These are phyloP conservation scores for Gryganskiella cystojenkinii DNA, from an alignment of 192 early-diverging fungal genomes.

Conservation along the genomic window DNA sequence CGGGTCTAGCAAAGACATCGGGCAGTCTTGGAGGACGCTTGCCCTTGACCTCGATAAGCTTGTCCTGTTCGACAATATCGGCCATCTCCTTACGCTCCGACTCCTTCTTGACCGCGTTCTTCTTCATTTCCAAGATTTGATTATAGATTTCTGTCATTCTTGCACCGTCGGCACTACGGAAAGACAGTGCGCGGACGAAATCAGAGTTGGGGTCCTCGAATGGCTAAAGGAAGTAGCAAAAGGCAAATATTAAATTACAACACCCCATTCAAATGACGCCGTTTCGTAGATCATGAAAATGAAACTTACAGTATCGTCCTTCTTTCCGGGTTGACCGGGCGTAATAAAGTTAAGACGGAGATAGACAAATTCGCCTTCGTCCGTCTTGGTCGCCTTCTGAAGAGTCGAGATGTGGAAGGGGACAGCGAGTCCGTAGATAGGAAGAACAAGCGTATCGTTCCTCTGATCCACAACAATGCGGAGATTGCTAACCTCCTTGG, in stretches of 20 bases:
- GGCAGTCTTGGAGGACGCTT: conserved; percentile 76
- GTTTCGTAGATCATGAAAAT: no score
- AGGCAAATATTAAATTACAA: background rate
- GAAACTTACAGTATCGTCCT: conserved; percentile 75
- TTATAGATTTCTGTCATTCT: conserved; percentile 88
- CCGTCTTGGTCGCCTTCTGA: conserved; percentile 93
- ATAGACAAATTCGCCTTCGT: conserved; percentile 91
- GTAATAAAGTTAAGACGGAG: conserved; percentile 96
- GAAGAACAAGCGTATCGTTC: conserved; percentile 90
- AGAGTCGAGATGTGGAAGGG: conserved; percentile 98
- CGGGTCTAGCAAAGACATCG: conserved; percentile 95
- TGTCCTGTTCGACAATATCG: conserved; percentile 95
- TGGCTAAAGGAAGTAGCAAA: conserved; percentile 54
- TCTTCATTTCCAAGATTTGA: conserved; percentile 92
- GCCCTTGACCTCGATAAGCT: conserved; percentile 81
- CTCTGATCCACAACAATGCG: conserved; percentile 91
- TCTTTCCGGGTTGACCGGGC: conserved; percentile 94
- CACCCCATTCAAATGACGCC: no score
- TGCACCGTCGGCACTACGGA: conserved; percentile 85
- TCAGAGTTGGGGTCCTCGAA: conserved; percentile 89
- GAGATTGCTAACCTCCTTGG: conserved; percentile 79
- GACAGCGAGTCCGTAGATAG: conserved; percentile 95
- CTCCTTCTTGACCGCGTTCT: conserved; percentile 91
- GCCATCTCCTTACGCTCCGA: conserved; percentile 95
- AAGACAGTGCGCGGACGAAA: conserved; percentile 93